phyloP scores from a whole-genome alignment of 768 basidiomycete genomes.

The Xanthoconium stramineum region DNA sequence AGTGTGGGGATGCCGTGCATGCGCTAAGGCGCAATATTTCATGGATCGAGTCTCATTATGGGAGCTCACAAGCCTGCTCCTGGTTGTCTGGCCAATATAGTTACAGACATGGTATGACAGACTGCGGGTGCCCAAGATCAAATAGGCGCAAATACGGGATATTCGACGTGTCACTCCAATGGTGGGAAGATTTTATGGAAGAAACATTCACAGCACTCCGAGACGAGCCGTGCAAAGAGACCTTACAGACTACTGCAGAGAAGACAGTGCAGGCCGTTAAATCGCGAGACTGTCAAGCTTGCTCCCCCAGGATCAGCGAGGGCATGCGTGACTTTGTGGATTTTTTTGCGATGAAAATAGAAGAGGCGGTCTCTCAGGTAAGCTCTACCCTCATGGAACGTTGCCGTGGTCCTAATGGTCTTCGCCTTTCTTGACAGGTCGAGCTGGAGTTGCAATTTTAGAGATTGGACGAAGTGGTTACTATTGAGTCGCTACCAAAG shows the following conservation, averaged over 20 bases:
- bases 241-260: neutral
- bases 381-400: too few relatives aligned
- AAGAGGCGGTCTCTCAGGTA: too few relatives aligned
- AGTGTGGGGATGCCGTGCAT: neutral
- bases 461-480: too few relatives aligned
- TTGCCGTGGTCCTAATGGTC: too few relatives aligned
- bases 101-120: too few relatives aligned
- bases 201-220: constrained; percentile 1
- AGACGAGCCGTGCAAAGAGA: constrained; percentile 20
- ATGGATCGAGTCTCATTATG: neutral
- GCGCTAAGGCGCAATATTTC: neutral
- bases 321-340: too few relatives aligned
- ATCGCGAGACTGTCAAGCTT: neutral
- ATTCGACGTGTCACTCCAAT: neutral
- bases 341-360: too few relatives aligned
- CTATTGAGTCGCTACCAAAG: too few relatives aligned
- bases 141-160: neutral
- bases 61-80: neutral
- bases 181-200: constrained; percentile 15
- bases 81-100: neutral
- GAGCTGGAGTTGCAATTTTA: too few relatives aligned
- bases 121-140: neutral
- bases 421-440: too few relatives aligned
- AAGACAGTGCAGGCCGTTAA: neutral
- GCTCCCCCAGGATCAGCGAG: neutral